A percentile compares a stretch with the other conserved stretches of the same genome.
phyloP scores from a whole-genome alignment of 345 rosid species.

The Euphorbia lathyris region DNA sequence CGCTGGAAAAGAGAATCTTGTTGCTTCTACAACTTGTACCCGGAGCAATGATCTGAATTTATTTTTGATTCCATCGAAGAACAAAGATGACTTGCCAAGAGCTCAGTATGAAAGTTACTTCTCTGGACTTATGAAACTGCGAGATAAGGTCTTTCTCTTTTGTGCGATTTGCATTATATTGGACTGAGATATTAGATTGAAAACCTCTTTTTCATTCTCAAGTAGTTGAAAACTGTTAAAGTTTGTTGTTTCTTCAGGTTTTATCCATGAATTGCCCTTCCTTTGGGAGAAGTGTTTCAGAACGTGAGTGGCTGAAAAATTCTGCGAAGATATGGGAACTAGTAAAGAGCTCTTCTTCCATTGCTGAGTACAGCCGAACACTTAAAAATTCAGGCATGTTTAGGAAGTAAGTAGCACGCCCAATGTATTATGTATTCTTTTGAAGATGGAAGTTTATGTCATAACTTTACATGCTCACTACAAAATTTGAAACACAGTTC shows the following conservation, averaged over 20 bases:
- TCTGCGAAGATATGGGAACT: conserved; percentile 84
- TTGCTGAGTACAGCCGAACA: conserved; percentile 52
- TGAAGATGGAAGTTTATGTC: no score
- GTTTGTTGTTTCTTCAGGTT: conserved; percentile 38
- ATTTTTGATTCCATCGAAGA: conserved; percentile 50
- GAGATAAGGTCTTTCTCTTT: conserved; percentile 49
- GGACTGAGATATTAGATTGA: not conserved
- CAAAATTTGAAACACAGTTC: no score
- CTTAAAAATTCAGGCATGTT: conserved; percentile 62
- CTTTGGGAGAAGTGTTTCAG: conserved; percentile 59
- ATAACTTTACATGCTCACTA: no score
- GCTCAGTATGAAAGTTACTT: conserved; percentile 51
- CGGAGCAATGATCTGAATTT: conserved; percentile 27
- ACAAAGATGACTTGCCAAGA: conserved; percentile 41
- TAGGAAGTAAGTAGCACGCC: conserved; percentile 51
- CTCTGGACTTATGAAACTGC: conserved; percentile 47
- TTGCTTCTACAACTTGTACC: conserved; percentile 1
- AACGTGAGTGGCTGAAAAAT: conserved; percentile 80
- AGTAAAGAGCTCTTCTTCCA: conserved; percentile 60
- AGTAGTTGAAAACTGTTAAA: not conserved
- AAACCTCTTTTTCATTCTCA: not conserved
- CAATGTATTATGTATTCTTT: not conserved
- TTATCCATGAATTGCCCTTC: conserved; percentile 52
- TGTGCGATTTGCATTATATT: not conserved
- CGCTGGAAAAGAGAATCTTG: conserved; percentile 15